phyloP scores from a whole-genome alignment of 768 basidiomycete species.

The Leccinum arenicola region DNA sequence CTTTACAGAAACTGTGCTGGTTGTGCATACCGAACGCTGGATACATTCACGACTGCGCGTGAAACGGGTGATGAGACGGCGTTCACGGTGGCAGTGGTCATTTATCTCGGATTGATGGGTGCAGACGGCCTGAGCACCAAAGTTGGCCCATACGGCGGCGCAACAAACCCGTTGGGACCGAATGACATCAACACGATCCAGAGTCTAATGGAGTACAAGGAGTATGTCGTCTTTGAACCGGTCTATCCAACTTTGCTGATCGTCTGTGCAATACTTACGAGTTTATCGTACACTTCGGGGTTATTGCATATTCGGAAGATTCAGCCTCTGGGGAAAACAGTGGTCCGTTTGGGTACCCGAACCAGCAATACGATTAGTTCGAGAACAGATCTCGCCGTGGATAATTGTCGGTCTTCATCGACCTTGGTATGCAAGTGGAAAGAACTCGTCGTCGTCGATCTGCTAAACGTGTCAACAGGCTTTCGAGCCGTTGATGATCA shows the following conservation, averaged over 20 bases:
- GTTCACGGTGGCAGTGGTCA: constrained; percentile 25
- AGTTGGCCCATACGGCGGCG: constrained; percentile 23
- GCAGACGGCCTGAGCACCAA: constrained; percentile 28
- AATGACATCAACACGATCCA: constrained; percentile 29
- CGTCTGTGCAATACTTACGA: constrained; percentile 18
- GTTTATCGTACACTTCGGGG: constrained; percentile 26
- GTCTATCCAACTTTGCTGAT: not conserved
- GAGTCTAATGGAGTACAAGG: constrained; percentile 27
- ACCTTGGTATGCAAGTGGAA: constrained; percentile 22
- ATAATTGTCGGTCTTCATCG: constrained; percentile 27
- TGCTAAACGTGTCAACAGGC: constrained; percentile 25
- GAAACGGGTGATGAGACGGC: constrained; percentile 16
- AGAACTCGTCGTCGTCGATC: constrained; percentile 4
- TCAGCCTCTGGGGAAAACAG: constrained; percentile 14
- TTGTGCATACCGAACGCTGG: constrained; percentile 24
- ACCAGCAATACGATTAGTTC: constrained; percentile 28
- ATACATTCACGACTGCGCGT: constrained; percentile 26
- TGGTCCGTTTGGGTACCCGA: constrained; percentile 28
- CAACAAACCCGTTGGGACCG: constrained; percentile 23
- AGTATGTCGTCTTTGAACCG: constrained; percentile 11
- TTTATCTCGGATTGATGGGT: constrained; percentile 30
- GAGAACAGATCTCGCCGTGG: constrained; percentile 27
- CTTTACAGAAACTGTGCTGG: constrained; percentile 24
- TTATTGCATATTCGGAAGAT: constrained; percentile 23
- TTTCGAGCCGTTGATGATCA: constrained; percentile 30